Percentiles rank a stretch among this genome's conserved stretches.
phyloP scores from a whole-genome alignment of 139 green algal genomes.

The Bryopsis sp. region DNA sequence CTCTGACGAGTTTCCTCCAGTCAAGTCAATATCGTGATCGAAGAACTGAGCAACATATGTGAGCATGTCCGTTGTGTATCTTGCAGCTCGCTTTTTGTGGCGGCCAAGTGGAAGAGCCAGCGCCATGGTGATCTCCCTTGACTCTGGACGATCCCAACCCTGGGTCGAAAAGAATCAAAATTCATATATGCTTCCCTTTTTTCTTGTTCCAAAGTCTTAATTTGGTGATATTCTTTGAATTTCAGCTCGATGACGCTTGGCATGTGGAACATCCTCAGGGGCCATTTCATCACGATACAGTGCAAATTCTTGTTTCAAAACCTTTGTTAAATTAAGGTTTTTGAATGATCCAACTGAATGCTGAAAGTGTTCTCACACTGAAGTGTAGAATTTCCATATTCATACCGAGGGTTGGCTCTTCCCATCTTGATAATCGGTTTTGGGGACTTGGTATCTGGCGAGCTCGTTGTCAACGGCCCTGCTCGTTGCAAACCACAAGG shows the following conservation, averaged over 20 bases:
- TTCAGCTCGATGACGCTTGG: background rate
- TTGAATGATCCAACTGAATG: background rate
- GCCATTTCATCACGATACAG: background rate
- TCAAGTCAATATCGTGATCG: slow-evolving; percentile 27
- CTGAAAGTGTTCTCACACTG: background rate
- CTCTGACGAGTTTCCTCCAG: no score
- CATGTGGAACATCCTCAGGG: background rate
- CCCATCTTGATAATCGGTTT: background rate
- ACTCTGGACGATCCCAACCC: background rate
- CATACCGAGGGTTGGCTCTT: background rate
- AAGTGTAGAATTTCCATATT: background rate
- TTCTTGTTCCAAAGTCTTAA: background rate
- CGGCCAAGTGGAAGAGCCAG: background rate
- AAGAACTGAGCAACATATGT: slow-evolving; percentile 25
- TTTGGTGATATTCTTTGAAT: background rate
- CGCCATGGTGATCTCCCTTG: background rate
- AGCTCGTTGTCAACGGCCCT: background rate
- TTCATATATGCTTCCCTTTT: background rate
- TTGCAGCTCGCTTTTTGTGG: background rate
- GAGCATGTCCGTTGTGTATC: slow-evolving; percentile 15
- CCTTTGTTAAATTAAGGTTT: background rate
- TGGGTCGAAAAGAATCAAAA: background rate
- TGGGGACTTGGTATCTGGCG: background rate
- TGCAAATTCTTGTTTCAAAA: background rate
- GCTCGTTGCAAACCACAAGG: no score